These are phyloP conservation scores for Sistotremastrum niveocremeum DNA, from an alignment of 768 basidiomycete species.

Conservation along the genomic window DNA sequence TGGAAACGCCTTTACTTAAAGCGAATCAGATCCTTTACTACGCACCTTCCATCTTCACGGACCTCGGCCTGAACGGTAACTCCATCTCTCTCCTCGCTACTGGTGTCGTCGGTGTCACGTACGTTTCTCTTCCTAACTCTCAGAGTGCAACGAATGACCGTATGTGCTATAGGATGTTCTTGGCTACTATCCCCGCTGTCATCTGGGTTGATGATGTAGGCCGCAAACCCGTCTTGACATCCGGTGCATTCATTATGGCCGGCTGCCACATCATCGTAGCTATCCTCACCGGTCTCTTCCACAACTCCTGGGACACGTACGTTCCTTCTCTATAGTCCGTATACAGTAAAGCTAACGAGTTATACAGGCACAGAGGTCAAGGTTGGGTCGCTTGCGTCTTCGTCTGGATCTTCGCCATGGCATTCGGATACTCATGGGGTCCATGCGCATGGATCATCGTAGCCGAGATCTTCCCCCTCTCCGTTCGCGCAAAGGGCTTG, in stretches of 20 bases:
- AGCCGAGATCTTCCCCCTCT: constrained; percentile 62
- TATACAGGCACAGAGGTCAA: constrained; percentile 27
- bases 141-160: background rate
- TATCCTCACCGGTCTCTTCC: constrained; percentile 45
- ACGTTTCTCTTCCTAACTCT: constrained; percentile 14
- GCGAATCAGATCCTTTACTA: constrained; percentile 49
- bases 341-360: constrained; percentile 1
- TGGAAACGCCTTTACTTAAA: constrained; percentile 4
- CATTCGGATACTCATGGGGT: constrained; percentile 68
- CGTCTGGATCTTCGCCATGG: constrained; percentile 65
- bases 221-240: constrained; percentile 57
- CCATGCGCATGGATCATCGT: constrained; percentile 69
- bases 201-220: constrained; percentile 70
- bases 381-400: constrained; percentile 61
- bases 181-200: constrained; percentile 70
- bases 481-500: constrained; percentile 61
- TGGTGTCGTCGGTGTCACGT: constrained; percentile 73
- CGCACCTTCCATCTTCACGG: constrained; percentile 54
- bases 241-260: constrained; percentile 66
- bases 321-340: constrained; percentile 10
- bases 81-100: constrained; percentile 43
- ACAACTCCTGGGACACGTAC: constrained; percentile 37
- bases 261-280: constrained; percentile 61
- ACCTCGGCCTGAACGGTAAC: constrained; percentile 47
- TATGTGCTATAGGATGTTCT: constrained; percentile 39